Evolutionary conservation across 2,329 filamentous ascomycete genomes (phyloP).

Genomic region (Hymenoscyphus linearis): DNA sequence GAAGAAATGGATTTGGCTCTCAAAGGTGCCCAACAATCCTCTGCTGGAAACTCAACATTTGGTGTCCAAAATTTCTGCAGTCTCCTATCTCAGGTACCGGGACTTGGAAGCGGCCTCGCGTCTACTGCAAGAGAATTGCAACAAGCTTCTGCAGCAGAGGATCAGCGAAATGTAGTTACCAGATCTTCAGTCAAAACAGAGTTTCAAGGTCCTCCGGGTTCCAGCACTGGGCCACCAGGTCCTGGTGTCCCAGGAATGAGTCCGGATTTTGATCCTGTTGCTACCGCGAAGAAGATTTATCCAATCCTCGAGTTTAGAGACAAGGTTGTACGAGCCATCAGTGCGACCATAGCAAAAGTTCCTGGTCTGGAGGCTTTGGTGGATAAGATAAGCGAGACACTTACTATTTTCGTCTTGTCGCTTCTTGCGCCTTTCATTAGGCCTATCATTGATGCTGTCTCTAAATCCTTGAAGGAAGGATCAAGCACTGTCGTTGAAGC

Average conservation of each 20-base stretch:
- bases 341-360: constrained; percentile 80
- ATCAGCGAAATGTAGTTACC: constrained; percentile 47
- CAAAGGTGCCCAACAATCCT: constrained; percentile 55
- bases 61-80: constrained; percentile 59
- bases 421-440: constrained; percentile 87
- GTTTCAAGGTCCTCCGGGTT: constrained; percentile 23
- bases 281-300: constrained; percentile 78
- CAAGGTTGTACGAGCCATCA: constrained; percentile 85
- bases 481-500: constrained; percentile 66
- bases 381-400: constrained; percentile 87
- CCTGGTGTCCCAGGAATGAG: constrained; percentile 68
- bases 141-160: constrained; percentile 56
- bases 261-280: constrained; percentile 69
- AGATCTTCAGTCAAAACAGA: constrained; percentile 26
- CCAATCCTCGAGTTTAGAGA: constrained; percentile 92
- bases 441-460: constrained; percentile 84
- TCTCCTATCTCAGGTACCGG: constrained; percentile 71
- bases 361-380: constrained; percentile 86
- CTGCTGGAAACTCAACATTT: constrained; percentile 35
- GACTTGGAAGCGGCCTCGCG: constrained; percentile 59
- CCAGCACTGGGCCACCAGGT: constrained; percentile 39
- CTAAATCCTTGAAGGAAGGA: constrained; percentile 77
- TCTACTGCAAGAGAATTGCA: constrained; percentile 60
- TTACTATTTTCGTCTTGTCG: constrained; percentile 87
- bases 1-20: constrained; percentile 74